These are phyloP conservation scores for Cnidoscolus chayamansa DNA, from an alignment of 441 rosid species.

Conservation along the genomic window DNA sequence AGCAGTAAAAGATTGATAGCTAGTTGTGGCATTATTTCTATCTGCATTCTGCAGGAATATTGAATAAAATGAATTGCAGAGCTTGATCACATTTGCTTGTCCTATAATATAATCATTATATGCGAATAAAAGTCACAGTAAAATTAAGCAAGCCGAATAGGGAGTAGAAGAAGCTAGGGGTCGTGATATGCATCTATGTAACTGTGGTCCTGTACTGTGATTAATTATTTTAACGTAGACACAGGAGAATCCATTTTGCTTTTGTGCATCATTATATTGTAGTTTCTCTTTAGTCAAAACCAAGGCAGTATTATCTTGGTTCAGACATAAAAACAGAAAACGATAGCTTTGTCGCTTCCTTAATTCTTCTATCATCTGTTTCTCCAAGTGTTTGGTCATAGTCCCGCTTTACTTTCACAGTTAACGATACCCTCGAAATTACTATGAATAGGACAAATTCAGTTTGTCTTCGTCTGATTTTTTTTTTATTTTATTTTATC, in stretches of 20 bases:
- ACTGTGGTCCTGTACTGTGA: not conserved
- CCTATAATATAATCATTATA: too few species aligned
- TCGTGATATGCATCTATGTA: not conserved
- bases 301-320: not conserved
- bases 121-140: too few species aligned
- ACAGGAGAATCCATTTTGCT: not conserved
- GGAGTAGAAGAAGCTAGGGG: not conserved
- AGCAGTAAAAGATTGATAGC: too few species aligned
- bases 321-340: slow-evolving; percentile 1
- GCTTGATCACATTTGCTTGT: too few species aligned
- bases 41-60: too few species aligned
- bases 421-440: slow-evolving; percentile 1
- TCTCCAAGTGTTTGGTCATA: slow-evolving; percentile 3
- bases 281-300: not conserved
- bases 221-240: too few species aligned
- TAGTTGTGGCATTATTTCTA: too few species aligned
- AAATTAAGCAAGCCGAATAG: too few species aligned
- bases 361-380: not conserved
- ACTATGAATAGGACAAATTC: not conserved
- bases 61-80: too few species aligned
- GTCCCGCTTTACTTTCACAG: slow-evolving; percentile 5
- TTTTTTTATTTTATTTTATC: not conserved
- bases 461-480: not conserved
- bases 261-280: not conserved
- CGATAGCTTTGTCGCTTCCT: slow-evolving; percentile 12